These are phyloP conservation scores for Phalaenopsis aphrodite DNA, from an alignment of 106 monocot genomes.

Conservation along the genomic window DNA sequence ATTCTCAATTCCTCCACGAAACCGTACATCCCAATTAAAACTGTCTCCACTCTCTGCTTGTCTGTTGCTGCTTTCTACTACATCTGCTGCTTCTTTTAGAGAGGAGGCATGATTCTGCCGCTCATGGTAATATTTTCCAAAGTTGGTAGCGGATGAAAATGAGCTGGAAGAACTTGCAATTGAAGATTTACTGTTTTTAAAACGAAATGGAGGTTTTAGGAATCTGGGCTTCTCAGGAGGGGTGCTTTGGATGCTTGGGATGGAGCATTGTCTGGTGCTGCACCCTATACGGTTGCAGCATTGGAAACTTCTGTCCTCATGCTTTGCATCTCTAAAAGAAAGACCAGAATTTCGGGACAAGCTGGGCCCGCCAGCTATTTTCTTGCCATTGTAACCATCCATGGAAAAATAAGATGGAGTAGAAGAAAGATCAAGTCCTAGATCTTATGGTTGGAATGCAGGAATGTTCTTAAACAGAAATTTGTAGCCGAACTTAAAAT, in stretches of 20 bases:
- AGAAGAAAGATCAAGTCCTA: background rate
- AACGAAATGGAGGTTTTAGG: slow-evolving; percentile 19
- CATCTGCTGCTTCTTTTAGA: slow-evolving; percentile 9
- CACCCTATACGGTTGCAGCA: slow-evolving; percentile 37
- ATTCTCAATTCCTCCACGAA: background rate
- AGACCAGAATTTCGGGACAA: slow-evolving; percentile 19
- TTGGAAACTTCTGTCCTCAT: slow-evolving; percentile 26
- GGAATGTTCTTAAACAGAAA: background rate
- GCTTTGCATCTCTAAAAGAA: slow-evolving; percentile 26
- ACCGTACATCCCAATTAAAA: background rate
- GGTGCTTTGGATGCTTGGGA: slow-evolving; percentile 7
- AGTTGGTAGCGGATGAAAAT: slow-evolving; percentile 13
- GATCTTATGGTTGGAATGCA: background rate
- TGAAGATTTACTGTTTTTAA: slow-evolving; percentile 20
- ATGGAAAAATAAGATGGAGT: slow-evolving; percentile 12
- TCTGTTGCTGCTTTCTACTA: slow-evolving; percentile 22
- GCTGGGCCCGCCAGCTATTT: slow-evolving; percentile 5
- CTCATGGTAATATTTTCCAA: slow-evolving; percentile 24
- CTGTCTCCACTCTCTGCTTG: slow-evolving; percentile 11
- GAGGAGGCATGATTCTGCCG: slow-evolving; percentile 10
- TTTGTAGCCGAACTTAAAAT: background rate
- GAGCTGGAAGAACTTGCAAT: slow-evolving; percentile 31
- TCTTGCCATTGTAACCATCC: slow-evolving; percentile 32
- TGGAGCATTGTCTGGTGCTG: slow-evolving; percentile 25
- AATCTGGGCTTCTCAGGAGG: slow-evolving; percentile 33